phyloP scores from a whole-genome alignment of 2,329 filamentous ascomycete species.

The Clarireedia homoeocarpa region DNA sequence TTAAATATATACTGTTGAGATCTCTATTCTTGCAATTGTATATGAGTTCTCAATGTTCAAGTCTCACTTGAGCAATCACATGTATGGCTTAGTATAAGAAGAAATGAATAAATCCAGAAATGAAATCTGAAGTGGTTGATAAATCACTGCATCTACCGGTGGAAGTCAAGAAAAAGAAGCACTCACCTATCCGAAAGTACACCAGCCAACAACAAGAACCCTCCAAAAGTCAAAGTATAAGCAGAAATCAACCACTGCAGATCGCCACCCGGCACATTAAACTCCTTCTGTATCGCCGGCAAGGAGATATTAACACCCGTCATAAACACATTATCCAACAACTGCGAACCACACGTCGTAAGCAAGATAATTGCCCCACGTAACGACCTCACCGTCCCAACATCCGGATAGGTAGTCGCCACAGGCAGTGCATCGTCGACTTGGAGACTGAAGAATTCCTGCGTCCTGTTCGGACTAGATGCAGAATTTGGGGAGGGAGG shows the following conservation, averaged over 20 bases:
- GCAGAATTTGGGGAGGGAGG: constrained; percentile 8
- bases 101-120: too few relatives aligned
- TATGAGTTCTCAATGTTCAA: too few relatives aligned
- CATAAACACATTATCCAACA: constrained; percentile 39
- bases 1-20: too few relatives aligned
- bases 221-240: constrained; percentile 35
- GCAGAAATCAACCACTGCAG: constrained; percentile 36
- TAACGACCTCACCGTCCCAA: constrained; percentile 31
- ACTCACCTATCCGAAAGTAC: constrained; percentile 28
- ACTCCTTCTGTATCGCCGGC: constrained; percentile 34
- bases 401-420: constrained; percentile 2
- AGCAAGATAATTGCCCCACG: constrained; percentile 33
- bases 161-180: background rate
- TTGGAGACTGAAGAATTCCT: background rate
- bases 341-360: constrained; percentile 35
- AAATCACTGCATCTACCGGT: too few relatives aligned
- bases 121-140: too few relatives aligned
- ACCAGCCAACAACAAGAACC: constrained; percentile 29
- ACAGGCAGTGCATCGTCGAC: background rate
- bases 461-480: background rate
- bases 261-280: constrained; percentile 29
- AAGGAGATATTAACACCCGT: constrained; percentile 35
- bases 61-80: too few relatives aligned
- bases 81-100: too few relatives aligned
- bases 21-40: too few relatives aligned